Evolutionary conservation across 768 basidiomycete species (phyloP), one percentile per base, ranked within the genome.

Genomic region (Cyclocybe cylindracea): DNA sequence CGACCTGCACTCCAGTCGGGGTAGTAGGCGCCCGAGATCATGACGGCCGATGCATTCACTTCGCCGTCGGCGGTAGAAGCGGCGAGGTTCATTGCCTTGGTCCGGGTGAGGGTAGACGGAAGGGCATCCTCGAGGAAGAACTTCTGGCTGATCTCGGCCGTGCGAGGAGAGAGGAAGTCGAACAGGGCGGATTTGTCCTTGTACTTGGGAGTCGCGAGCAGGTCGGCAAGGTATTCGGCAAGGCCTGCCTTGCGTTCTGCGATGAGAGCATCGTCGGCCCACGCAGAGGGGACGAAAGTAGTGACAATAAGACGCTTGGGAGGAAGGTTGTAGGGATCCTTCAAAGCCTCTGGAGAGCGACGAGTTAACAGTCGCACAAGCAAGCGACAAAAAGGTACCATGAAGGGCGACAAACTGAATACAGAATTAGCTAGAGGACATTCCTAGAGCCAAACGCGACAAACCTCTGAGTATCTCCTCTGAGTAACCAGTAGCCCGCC

Each of bases 221-320:
- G 62, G 44, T 66, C 64, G 33, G 64, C 63, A 32, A 82, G 65
- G 54, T 81, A 82, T 10, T 67, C 60, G 11, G 70, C 64, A 2
- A 82, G 61, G 4, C 79, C 79, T 5, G 64, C 62, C 62, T 80
- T 83, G 54, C 82, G 76, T 59, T 80, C 79, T 1, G 71, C 62
- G 46, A 83, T 79, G 35, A 82, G 75, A 9, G 68, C 51, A 54
- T 83, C 78, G 58, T 82, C 77, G 11, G 77, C 67, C 80, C 82
- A 82, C 2, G 78, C 77, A 2, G 75, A 76, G 0, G 80, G 79
- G 14, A 80, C 49, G 57, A 82, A 78, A 1, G 70, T 71, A 7
- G 76, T 79, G n/a, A 66, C 63, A 5, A 82, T 63, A 16, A 76
- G 66, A n/a, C 77, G 75, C 64, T 79, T 82, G 3, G 80, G 78